These are phyloP conservation scores for Apiospora arundinis DNA, from an alignment of 2,329 filamentous ascomycete genomes.

Conservation along the genomic window DNA sequence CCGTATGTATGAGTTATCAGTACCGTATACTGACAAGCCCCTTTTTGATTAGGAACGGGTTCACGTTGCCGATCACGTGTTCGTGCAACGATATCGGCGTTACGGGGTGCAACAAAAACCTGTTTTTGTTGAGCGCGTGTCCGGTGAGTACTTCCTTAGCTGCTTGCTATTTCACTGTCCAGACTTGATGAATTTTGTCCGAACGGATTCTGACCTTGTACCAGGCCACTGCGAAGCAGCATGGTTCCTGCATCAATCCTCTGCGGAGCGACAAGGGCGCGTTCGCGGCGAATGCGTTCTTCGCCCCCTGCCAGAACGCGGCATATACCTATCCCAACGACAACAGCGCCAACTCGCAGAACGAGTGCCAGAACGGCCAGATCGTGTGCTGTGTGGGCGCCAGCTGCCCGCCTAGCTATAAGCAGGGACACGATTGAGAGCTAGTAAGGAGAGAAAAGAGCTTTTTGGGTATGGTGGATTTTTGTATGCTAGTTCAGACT, in stretches of 20 bases:
- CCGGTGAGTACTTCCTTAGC: not conserved
- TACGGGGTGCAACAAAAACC: constrained; percentile 12
- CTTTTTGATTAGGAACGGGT: not conserved
- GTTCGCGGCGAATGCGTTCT: not conserved
- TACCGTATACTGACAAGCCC: not conserved
- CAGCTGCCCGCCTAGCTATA: not conserved
- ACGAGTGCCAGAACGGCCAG: constrained; percentile 15
- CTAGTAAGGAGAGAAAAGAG: not conserved
- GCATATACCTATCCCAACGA: constrained; percentile 9
- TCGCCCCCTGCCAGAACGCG: constrained; percentile 2
- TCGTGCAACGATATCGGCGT: not conserved
- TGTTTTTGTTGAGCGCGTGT: not conserved
- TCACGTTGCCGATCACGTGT: not conserved
- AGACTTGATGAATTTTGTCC: not conserved
- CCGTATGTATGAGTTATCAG: no score
- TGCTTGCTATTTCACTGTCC: no score
- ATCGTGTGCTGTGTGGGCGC: constrained; percentile 6
- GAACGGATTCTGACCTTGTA: not conserved
- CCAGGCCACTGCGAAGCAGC: not conserved
- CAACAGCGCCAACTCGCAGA: not conserved
- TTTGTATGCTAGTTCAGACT: not conserved
- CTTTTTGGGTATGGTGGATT: not conserved
- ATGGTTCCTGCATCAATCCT: not conserved
- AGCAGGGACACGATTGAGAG: not conserved
- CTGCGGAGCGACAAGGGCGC: not conserved